Percentiles rank a stretch among this genome's conserved stretches.
phyloP scores from a whole-genome alignment of 1,284 basidiomycete species.

The Ustilago sp. region DNA sequence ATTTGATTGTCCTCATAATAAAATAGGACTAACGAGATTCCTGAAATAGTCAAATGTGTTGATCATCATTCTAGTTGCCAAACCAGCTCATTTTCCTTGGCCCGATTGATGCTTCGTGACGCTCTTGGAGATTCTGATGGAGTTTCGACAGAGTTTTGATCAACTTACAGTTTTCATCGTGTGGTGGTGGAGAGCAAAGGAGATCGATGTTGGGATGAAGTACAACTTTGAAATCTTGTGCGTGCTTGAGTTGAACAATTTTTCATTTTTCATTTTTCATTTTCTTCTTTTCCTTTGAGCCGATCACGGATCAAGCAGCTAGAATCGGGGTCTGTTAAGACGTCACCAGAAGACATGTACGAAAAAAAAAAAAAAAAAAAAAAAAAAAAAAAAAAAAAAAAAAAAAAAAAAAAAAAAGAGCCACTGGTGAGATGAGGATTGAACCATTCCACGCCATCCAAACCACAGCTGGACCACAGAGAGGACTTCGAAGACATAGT shows the following conservation, averaged over 20 bases:
- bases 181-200: constrained; percentile 24
- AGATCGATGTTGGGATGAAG: background rate
- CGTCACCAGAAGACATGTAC: no score
- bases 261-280: background rate
- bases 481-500: background rate
- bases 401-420: background rate
- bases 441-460: no score
- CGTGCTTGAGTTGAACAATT: background rate
- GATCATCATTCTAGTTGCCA: constrained; percentile 34
- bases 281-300: background rate
- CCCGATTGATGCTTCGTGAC: no score
- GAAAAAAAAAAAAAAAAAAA: no score
- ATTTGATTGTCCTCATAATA: constrained; percentile 54
- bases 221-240: background rate
- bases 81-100: background rate
- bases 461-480: background rate
- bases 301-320: no score
- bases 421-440: background rate
- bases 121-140: background rate
- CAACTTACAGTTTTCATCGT: constrained; percentile 10
- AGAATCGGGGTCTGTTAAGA: no score
- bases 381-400: no score
- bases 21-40: constrained; percentile 57
- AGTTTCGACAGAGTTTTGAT: background rate
- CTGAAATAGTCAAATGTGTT: constrained; percentile 50